These are phyloP conservation scores for Orobanche coerulescens DNA, from an alignment of 257 asterid genomes.

Conservation along the genomic window DNA sequence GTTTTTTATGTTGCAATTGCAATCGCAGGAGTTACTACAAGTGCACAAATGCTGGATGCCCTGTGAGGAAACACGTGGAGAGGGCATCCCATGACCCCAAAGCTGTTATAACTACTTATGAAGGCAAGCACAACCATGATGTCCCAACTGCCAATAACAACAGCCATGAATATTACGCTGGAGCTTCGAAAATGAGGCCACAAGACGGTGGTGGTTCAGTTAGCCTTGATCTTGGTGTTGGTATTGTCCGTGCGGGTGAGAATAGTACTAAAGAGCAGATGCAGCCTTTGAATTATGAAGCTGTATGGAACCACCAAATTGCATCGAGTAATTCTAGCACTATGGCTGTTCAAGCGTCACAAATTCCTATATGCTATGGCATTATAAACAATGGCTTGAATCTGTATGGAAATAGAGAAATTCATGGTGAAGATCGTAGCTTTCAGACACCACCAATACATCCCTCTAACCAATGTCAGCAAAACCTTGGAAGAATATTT, in stretches of 20 bases:
- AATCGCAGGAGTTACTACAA: slow-evolving; percentile 88
- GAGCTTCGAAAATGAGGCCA: slow-evolving; percentile 37
- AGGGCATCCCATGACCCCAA: slow-evolving; percentile 94
- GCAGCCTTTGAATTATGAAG: slow-evolving; percentile 28
- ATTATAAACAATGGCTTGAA: slow-evolving; percentile 43
- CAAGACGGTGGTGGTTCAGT: slow-evolving; percentile 38
- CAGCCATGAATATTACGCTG: slow-evolving; percentile 54
- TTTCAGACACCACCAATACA: slow-evolving; percentile 38
- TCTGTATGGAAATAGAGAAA: slow-evolving; percentile 43
- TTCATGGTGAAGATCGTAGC: slow-evolving; percentile 33
- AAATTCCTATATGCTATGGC: slow-evolving; percentile 40
- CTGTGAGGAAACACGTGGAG: slow-evolving; percentile 93
- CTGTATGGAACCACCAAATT: slow-evolving; percentile 27
- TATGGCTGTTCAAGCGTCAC: slow-evolving; percentile 40
- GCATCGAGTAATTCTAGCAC: slow-evolving; percentile 27
- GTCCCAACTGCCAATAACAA: slow-evolving; percentile 73
- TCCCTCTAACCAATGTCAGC: slow-evolving; percentile 43
- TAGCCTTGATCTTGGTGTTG: slow-evolving; percentile 87
- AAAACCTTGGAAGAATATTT: slow-evolving; percentile 49
- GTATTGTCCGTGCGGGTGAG: slow-evolving; percentile 37
- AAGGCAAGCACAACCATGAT: slow-evolving; percentile 93
- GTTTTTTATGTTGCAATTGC: neutral
- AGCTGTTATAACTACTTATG: slow-evolving; percentile 94
- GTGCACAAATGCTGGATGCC: slow-evolving; percentile 88
- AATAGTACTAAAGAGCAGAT: slow-evolving; percentile 32